Base-by-base conservation (phyloP, 2,329 filamentous ascomycete genomes). In the Penicillium digitatum region DNA sequence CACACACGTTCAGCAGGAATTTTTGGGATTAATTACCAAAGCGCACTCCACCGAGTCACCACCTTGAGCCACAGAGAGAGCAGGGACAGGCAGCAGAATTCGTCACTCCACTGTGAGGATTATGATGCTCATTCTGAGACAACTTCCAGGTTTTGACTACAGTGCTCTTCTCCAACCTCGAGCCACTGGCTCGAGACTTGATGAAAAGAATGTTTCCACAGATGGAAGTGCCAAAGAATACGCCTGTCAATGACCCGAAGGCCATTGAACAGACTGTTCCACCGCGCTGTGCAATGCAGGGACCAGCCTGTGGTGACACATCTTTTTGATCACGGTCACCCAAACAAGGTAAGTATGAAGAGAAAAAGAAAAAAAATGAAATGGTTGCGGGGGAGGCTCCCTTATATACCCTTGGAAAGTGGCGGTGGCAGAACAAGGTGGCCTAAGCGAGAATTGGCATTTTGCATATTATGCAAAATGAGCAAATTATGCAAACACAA, bases 271-370 rank as follows among this genome's bases (percentile, higher is more conserved):
- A 68, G 62, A 72, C 63, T 69, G 77, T 72, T 76, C 75, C 78
- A 66, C 79, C 79, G 74, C 79, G 78, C 65, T 81, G 79, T 82
- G 79, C 79, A 81, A 82, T 81, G 79, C 76, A 81, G 79, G 78
- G 74, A 75, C 78, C 72, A 71, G 70, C 69, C 67, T 67, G 73
- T 76, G 72, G 73, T 73, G 65, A 66, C 66, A 69, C 73, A 69
- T 69, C 69, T 76, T 76, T 60, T 64, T 78, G 76, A 78, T 74
- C 76, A 70, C 73, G 66, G 71, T 67, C 70, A 74, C 74, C 72
- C 71, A 75, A 73, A 77, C 76, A 77, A 78, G 76, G 74, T 77
- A 78, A 78, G 75, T 78, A 78, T 78, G 75, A 78, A 75, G 75
- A 77, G 72, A 68, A 72, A 76, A 74, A 62, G 66, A 70, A 68